These are phyloP conservation scores for Phytophthora cajani DNA, from an alignment of 352 stramenopile genomes.

Conservation along the genomic window DNA sequence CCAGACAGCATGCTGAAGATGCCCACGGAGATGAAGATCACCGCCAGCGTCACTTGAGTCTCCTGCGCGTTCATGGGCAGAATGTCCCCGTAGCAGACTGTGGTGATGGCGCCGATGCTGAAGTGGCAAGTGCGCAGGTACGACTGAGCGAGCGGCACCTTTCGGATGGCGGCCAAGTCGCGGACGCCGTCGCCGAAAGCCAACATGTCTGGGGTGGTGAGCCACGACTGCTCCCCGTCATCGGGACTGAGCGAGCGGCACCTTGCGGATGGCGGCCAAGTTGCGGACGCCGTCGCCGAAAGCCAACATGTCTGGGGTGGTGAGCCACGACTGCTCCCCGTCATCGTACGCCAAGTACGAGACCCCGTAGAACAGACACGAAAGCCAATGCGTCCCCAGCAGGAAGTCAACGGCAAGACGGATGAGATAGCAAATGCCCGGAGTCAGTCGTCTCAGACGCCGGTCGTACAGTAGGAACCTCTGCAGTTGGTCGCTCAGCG, in stretches of 20 bases:
- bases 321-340: conserved; percentile 58
- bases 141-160: conserved; percentile 40
- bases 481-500: conserved; percentile 55
- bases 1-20: conserved; percentile 82
- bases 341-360: conserved; percentile 57
- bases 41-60: conserved; percentile 52
- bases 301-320: conserved; percentile 60
- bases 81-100: conserved; percentile 78
- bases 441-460: conserved; percentile 25
- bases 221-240: conserved; percentile 52
- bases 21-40: conserved; percentile 72
- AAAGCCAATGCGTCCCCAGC: conserved; percentile 62
- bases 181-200: conserved; percentile 41
- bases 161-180: conserved; percentile 37
- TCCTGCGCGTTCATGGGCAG: conserved; percentile 68
- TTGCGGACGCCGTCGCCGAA: conserved; percentile 40
- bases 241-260: conserved; percentile 42
- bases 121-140: conserved; percentile 73
- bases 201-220: conserved; percentile 68
- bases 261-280: conserved; percentile 37
- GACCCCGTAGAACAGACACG: conserved; percentile 59
- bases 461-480: conserved; percentile 64
- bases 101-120: conserved; percentile 80
- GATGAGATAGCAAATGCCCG: conserved; percentile 46
- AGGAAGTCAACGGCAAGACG: conserved; percentile 58